Percentiles rank a stretch among this genome's conserved stretches.
Evolutionary conservation across 1,139 yeast genomes (phyloP).

Genomic region (Groenewaldozyma sp.): DNA sequence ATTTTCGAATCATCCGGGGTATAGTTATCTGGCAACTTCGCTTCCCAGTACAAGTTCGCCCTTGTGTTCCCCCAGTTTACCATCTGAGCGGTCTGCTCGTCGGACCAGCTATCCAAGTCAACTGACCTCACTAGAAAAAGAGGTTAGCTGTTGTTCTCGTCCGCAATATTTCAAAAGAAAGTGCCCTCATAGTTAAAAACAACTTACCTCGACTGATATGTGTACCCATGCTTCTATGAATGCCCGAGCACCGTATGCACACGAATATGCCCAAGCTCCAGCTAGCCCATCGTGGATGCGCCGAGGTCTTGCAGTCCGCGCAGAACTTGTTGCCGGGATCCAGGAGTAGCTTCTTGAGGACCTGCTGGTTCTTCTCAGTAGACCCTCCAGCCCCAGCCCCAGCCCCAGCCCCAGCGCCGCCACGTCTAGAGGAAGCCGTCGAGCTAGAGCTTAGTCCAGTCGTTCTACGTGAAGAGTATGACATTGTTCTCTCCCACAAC

Average conservation of each 20-base stretch:
- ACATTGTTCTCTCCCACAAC: too few species aligned
- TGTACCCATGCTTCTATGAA: slow-evolving; percentile 91
- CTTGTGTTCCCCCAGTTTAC: slow-evolving; percentile 77
- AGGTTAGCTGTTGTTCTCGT: neutral
- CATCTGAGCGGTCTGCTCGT: slow-evolving; percentile 78
- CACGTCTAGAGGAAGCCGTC: too few species aligned
- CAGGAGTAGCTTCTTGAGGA: slow-evolving; percentile 60
- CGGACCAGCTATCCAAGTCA: slow-evolving; percentile 95
- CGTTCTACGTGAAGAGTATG: slow-evolving; percentile 2
- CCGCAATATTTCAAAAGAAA: neutral
- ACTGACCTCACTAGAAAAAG: slow-evolving; percentile 51
- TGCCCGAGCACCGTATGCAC: slow-evolving; percentile 89
- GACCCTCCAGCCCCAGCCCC: slow-evolving; percentile 20
- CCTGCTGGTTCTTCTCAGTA: slow-evolving; percentile 39
- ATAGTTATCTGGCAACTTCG: slow-evolving; percentile 58
- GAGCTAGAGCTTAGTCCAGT: too few species aligned
- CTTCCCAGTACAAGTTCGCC: slow-evolving; percentile 77
- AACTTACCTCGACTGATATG: slow-evolving; percentile 46
- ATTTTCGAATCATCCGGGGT: slow-evolving; percentile 80
- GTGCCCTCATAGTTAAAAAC: neutral
- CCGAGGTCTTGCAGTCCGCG: slow-evolving; percentile 83
- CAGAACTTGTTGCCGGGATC: slow-evolving; percentile 72
- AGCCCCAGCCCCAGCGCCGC: too few species aligned
- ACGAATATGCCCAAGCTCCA: slow-evolving; percentile 92
- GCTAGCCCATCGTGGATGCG: slow-evolving; percentile 96